These are phyloP conservation scores for Cenchrus purpureus DNA, from an alignment of 176 grass and related monocot genomes.

Conservation along the genomic window DNA sequence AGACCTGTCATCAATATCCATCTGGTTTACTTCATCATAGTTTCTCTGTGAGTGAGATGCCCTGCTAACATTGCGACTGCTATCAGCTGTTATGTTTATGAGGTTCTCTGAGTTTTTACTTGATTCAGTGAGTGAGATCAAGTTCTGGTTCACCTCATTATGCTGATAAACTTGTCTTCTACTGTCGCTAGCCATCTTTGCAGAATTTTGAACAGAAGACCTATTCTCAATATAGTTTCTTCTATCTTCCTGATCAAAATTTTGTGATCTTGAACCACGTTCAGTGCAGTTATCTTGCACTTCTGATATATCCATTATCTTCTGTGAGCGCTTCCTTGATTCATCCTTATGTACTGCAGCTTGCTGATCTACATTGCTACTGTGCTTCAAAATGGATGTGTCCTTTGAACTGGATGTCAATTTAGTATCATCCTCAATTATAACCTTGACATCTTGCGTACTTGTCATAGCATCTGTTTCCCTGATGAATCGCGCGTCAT, in stretches of 20 bases:
- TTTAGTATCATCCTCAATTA: constrained; percentile 51
- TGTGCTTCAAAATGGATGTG: constrained; percentile 40
- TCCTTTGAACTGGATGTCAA: constrained; percentile 50
- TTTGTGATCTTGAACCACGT: constrained; percentile 35
- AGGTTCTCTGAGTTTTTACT: constrained; percentile 41
- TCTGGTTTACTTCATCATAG: constrained; percentile 57
- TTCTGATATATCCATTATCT: constrained; percentile 45
- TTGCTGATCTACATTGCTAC: constrained; percentile 38
- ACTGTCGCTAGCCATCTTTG: constrained; percentile 46
- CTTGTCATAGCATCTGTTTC: constrained; percentile 44
- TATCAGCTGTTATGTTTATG: constrained; percentile 46
- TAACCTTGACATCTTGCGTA: constrained; percentile 50
- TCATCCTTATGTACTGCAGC: constrained; percentile 34
- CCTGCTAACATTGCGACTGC: constrained; percentile 37
- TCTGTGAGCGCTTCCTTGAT: constrained; percentile 37
- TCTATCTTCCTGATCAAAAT: constrained; percentile 47
- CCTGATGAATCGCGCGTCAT: constrained; percentile 26
- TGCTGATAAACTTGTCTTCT: constrained; percentile 46
- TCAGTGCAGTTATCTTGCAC: constrained; percentile 39
- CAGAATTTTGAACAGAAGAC: constrained; percentile 53
- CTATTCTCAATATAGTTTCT: constrained; percentile 41
- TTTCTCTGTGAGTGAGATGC: constrained; percentile 40
- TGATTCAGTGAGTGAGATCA: constrained; percentile 31
- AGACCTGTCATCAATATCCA: constrained; percentile 39
- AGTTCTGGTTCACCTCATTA: constrained; percentile 52